A percentile compares a stretch with the other conserved stretches of the same genome.
Evolutionary conservation across 31 red algal genomes (phyloP).

Genomic region (Bonnemaisonia californica): DNA sequence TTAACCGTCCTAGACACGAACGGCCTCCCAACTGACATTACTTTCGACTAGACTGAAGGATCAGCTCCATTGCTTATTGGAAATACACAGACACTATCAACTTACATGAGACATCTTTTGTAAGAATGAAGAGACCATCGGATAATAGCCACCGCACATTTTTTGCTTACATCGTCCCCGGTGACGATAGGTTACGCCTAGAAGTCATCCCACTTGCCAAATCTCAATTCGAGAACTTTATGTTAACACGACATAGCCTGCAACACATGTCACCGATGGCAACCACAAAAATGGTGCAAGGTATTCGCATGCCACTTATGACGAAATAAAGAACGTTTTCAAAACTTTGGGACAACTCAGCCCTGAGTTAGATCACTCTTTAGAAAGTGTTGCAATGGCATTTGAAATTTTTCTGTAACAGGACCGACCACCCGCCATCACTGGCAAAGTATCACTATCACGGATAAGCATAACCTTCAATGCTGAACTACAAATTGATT

Average conservation of each 20-base stretch:
- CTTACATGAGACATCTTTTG: not conserved
- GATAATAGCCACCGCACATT: constrained; percentile 13
- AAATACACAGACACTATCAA: constrained; percentile 23
- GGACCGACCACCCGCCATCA: constrained; percentile 2
- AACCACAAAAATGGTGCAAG: not conserved
- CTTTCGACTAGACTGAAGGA: constrained; percentile 39
- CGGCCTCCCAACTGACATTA: constrained; percentile 6
- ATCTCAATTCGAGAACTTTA: not conserved
- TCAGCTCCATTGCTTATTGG: constrained; percentile 36
- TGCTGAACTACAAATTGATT: constrained; percentile 29
- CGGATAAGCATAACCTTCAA: constrained; percentile 54
- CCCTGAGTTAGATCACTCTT: not conserved
- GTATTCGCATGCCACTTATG: not conserved
- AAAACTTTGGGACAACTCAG: not conserved
- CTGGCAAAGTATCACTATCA: constrained; percentile 27
- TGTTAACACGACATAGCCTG: not conserved
- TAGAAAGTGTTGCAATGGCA: not conserved
- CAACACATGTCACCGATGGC: not conserved
- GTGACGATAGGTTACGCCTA: constrained; percentile 11
- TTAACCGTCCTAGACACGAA: constrained; percentile 10
- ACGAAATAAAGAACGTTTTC: not conserved
- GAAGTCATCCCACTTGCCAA: constrained; percentile 24
- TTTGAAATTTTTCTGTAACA: constrained; percentile 37
- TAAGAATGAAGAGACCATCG: not conserved
- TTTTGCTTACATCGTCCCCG: constrained; percentile 11